phyloP scores from a whole-genome alignment of 2,329 filamentous ascomycete species.

The Pyrenophora seminiperda region DNA sequence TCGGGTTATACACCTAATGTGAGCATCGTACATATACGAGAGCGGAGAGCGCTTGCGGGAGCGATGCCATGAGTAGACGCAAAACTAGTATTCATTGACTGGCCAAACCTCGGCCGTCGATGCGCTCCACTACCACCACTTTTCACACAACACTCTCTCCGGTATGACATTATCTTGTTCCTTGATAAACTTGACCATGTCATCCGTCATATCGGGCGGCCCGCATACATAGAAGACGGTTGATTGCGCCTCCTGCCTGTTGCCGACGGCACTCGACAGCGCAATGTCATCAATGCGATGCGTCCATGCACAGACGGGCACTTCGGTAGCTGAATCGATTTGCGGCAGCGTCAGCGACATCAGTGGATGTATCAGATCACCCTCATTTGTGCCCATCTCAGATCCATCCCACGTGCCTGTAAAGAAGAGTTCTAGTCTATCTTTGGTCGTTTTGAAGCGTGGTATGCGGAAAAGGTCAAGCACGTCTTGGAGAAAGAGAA shows the following conservation, averaged over 20 bases:
- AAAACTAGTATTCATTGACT: conserved; percentile 4
- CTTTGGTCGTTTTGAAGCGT: conserved; percentile 32
- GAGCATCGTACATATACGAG: conserved; percentile 27
- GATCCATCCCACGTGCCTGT: conserved; percentile 43
- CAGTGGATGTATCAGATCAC: conserved; percentile 39
- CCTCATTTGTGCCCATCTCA: conserved; percentile 28
- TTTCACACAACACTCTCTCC: conserved; percentile 55
- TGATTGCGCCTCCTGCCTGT: conserved; percentile 39
- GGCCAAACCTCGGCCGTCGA: background rate
- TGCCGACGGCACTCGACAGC: conserved; percentile 48
- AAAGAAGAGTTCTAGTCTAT: conserved; percentile 45
- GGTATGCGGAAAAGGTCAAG: conserved; percentile 40
- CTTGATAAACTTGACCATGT: conserved; percentile 49
- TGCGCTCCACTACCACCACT: conserved; percentile 54
- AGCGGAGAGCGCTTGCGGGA: conserved; percentile 27
- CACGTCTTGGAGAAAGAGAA: conserved; percentile 46
- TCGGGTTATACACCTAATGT: conserved; percentile 24
- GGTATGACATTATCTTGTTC: conserved; percentile 46
- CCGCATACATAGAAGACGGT: conserved; percentile 57
- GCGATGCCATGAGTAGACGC: conserved; percentile 5
- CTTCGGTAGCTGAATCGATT: conserved; percentile 35
- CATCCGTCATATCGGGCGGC: conserved; percentile 56
- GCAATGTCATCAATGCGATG: conserved; percentile 46
- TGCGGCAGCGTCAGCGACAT: conserved; percentile 41
- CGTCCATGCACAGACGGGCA: conserved; percentile 40